Conservation (phyloP, 441 rosid species). For the Syzygium malaccense region DNA sequence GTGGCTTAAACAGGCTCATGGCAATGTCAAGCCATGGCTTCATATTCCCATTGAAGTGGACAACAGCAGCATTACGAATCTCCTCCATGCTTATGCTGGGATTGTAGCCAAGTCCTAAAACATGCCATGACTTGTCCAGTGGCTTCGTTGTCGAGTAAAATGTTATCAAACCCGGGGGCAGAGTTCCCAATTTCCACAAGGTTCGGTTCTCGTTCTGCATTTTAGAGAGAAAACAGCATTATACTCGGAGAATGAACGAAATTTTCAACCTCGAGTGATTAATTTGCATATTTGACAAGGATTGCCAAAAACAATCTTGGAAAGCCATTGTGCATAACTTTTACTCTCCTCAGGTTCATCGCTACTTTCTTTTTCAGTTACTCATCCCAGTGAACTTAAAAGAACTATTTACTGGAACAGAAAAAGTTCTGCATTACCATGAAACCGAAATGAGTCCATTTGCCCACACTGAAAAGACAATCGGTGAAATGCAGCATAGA, state of each 20-base stretch:
- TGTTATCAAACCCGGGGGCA: constrained; percentile 91
- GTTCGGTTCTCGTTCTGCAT: constrained; percentile 87
- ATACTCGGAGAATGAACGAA: not conserved
- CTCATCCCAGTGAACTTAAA: not conserved
- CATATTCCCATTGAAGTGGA: constrained; percentile 93
- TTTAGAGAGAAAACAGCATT: constrained; percentile 1
- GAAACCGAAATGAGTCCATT: not conserved
- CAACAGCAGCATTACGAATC: constrained; percentile 84
- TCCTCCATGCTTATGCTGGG: constrained; percentile 95
- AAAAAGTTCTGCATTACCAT: not conserved
- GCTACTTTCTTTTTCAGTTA: not conserved
- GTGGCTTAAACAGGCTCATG: constrained; percentile 89
- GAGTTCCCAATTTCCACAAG: constrained; percentile 87
- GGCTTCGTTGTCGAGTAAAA: constrained; percentile 93
- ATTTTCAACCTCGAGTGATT: not conserved
- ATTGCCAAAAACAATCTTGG: not conserved
- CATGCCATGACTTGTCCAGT: constrained; percentile 95
- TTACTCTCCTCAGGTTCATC: not conserved
- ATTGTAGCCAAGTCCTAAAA: constrained; percentile 84
- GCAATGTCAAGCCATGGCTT: constrained; percentile 98
- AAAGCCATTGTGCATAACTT: not conserved
- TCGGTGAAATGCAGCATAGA: not conserved
- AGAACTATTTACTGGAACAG: not conserved
- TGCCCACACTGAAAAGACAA: not conserved
- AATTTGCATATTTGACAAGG: not conserved